A percentile compares a stretch with the other conserved stretches of the same genome.
Evolutionary conservation across 2,329 filamentous ascomycete species (phyloP).

Genomic region (Fusarium xyrophilum): DNA sequence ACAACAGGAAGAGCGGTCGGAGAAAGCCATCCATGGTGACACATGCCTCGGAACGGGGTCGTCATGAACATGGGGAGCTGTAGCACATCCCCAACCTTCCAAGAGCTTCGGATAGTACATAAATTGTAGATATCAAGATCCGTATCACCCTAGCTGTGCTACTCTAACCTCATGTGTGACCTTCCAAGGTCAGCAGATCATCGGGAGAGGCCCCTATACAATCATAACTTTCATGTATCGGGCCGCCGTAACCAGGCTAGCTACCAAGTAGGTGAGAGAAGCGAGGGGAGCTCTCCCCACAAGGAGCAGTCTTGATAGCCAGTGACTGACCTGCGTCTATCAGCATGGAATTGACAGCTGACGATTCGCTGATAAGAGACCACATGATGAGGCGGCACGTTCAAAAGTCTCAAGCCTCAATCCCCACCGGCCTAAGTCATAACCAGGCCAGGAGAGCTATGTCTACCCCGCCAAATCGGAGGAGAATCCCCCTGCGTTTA

Average conservation of each 20-base stretch:
- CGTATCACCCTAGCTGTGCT: not conserved
- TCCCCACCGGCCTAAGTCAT: slow-evolving; percentile 30
- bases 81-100: slow-evolving; percentile 12
- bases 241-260: slow-evolving; percentile 26
- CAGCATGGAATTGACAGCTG: slow-evolving; percentile 16
- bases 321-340: slow-evolving; percentile 18
- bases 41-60: slow-evolving; percentile 11
- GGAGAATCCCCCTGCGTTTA: slow-evolving; percentile 33
- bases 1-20: slow-evolving; percentile 34
- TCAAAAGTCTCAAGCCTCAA: slow-evolving; percentile 30
- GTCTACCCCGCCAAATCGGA: slow-evolving; percentile 39
- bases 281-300: slow-evolving; percentile 33
- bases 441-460: slow-evolving; percentile 34
- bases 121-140: slow-evolving; percentile 31
- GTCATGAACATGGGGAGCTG: slow-evolving; percentile 29
- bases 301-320: slow-evolving; percentile 36
- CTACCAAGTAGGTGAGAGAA: slow-evolving; percentile 3
- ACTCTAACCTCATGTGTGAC: slow-evolving; percentile 28
- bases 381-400: slow-evolving; percentile 38
- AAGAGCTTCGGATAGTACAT: slow-evolving; percentile 30
- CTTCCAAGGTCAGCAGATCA: slow-evolving; percentile 28
- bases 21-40: slow-evolving; percentile 26
- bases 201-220: slow-evolving; percentile 25
- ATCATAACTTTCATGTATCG: slow-evolving; percentile 34
- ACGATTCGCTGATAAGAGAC: slow-evolving; percentile 39